Percentiles rank a stretch among this genome's conserved stretches.
These are phyloP conservation scores for Fusarium stilboides DNA, from an alignment of 2,329 filamentous ascomycete genomes.

Conservation along the genomic window DNA sequence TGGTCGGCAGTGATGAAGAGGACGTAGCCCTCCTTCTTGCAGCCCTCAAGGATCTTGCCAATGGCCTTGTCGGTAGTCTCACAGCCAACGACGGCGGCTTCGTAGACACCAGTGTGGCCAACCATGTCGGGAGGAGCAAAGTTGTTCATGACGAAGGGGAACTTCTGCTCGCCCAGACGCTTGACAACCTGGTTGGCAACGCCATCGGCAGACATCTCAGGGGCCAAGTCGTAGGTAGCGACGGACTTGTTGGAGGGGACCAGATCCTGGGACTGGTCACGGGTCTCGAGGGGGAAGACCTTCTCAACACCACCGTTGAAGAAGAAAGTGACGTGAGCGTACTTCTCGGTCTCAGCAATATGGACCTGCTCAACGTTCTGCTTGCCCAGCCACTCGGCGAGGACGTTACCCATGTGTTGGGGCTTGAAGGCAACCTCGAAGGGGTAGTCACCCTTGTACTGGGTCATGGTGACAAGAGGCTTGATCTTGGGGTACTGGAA, in stretches of 20 bases:
- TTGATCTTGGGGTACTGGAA: constrained; percentile 95
- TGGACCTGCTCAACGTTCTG: constrained; percentile 94
- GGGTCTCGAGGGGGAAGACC: constrained; percentile 90
- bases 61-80: constrained; percentile 94
- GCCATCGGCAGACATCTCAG: constrained; percentile 93
- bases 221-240: constrained; percentile 93
- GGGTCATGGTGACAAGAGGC: constrained; percentile 93
- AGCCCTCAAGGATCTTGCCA: constrained; percentile 90
- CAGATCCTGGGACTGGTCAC: constrained; percentile 83
- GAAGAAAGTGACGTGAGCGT: constrained; percentile 99
- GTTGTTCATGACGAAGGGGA: constrained; percentile 99
- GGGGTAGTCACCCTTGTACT: constrained; percentile 95
- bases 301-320: constrained; percentile 99
- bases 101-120: constrained; percentile 97
- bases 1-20: constrained; percentile 98
- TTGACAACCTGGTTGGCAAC: constrained; percentile 93
- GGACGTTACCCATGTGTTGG: constrained; percentile 97
- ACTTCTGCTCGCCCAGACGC: constrained; percentile 86
- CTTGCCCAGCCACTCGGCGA: constrained; percentile 95
- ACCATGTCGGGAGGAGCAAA: constrained; percentile 99
- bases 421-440: constrained; percentile 95
- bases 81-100: constrained; percentile 89
- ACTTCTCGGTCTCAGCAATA: constrained; percentile 98
- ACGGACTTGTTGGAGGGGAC: constrained; percentile 93
- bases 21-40: constrained; percentile 92